Evolutionary conservation across 108 stramenopile species (phyloP), one percentile per base, ranked within the genome.

Genomic region (Cafeteria roenbergensis): DNA sequence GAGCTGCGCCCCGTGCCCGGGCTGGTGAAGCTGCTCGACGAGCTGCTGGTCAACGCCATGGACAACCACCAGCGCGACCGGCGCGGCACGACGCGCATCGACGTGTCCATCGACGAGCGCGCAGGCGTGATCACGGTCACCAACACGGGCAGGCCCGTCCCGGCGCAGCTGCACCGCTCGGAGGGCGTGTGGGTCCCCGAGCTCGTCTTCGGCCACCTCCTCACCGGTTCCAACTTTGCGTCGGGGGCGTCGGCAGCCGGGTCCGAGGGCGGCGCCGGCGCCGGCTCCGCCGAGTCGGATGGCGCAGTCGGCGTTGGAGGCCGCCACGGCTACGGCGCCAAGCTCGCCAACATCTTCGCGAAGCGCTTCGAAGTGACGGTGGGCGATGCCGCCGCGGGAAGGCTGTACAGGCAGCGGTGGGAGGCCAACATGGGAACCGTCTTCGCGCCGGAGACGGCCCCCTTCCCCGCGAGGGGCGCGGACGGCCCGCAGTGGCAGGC

Each of bases 21-120:
- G 54, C 70, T 90, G 24, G 70, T 84, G 30, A 90, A 92, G 67
- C 70, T 90, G 21, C 90, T 93, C 69, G 92, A 93, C 76, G 92
- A 93, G 67, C 90, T 93, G 58, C 78, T 93, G 4, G 92, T 93
- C 55, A 93, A 93, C 80, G 92, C 92, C 24, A 75, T 86, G 0
- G 92, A 93, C 73, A 93, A 93, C 82, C 79, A 78, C 14, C 48
- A 81, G 32, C 84, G 92, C 25, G 79, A 88, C 78, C 82, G 80
- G 1, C 67, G 75, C 32, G 71, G 75, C 0, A 86, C 84, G 64
- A 83, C 73, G 25, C 68, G 66, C 37, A 76, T 90, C 30, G 55
- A 69, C 63, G 8, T 17, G 42, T 38, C n/a, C 65, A 55, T 24
- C 35, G 32, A 57, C 34, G 22, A 48, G 22, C n/a, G 35, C 54